phyloP scores from a whole-genome alignment of 495 filamentous ascomycete genomes.

The Aspergillus mulundensis region DNA sequence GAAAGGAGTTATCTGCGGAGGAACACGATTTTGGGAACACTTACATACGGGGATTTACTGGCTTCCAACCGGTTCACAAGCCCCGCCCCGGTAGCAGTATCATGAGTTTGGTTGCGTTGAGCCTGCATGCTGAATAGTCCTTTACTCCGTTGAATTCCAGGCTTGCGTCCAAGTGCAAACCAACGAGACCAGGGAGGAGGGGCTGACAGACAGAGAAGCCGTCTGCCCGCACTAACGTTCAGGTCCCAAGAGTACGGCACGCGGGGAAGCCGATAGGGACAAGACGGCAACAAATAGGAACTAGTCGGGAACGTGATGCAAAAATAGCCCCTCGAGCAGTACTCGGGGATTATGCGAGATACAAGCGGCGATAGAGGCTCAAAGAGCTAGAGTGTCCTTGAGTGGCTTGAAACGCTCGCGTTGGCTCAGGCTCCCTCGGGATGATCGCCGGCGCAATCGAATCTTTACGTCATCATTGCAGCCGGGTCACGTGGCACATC shows the following conservation, averaged over 20 bases:
- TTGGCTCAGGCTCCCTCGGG: conserved; percentile 19
- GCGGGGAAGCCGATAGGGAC: conserved; percentile 5
- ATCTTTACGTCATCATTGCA: conserved; percentile 36
- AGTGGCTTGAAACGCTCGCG: conserved; percentile 10
- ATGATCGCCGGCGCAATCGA: conserved; percentile 28
- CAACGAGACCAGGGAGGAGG: not conserved
- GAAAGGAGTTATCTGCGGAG: not conserved
- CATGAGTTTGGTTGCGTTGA: conserved; percentile 21
- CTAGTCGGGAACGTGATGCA: not conserved
- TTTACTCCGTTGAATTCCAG: conserved; percentile 16
- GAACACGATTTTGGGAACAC: conserved; percentile 11
- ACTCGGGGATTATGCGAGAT: not conserved
- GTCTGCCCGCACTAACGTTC: conserved; percentile 2
- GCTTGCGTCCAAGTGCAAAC: not conserved
- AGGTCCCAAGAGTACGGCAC: not conserved
- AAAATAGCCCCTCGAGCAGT: not conserved
- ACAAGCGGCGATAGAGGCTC: conserved; percentile 3
- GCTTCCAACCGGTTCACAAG: conserved; percentile 68
- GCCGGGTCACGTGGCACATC: conserved; percentile 28
- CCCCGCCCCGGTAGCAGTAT: conserved; percentile 17
- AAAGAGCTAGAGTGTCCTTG: conserved; percentile 8
- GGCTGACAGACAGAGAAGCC: conserved; percentile 6
- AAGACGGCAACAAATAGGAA: not conserved
- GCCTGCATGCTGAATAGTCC: conserved; percentile 25
- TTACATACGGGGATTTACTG: conserved; percentile 77